Conservation (phyloP, 2,329 filamentous ascomycete genomes). For the Epichloe bromicola region DNA sequence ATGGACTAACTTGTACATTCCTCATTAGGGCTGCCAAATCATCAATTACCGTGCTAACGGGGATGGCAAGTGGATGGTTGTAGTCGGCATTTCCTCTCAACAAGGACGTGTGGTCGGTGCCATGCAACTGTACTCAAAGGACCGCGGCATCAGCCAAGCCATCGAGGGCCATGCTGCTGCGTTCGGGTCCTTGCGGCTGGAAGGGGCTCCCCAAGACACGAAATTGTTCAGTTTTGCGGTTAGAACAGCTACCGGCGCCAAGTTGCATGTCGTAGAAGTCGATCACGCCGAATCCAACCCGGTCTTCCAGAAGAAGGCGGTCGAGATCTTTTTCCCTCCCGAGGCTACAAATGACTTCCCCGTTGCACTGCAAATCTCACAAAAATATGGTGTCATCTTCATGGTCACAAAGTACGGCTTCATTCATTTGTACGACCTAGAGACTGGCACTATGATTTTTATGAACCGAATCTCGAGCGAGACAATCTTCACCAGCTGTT, state of each 20-base stretch:
- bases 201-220: constrained; percentile 74
- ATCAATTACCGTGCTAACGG: constrained; percentile 97
- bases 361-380: constrained; percentile 91
- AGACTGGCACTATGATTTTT: constrained; percentile 91
- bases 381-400: constrained; percentile 93
- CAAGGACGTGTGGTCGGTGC: constrained; percentile 87
- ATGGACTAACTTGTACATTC: constrained; percentile 3
- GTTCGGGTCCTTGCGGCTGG: constrained; percentile 79
- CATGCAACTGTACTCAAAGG: constrained; percentile 94
- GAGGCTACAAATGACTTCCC: constrained; percentile 97
- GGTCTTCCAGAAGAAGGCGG: constrained; percentile 84
- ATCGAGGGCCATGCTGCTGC: constrained; percentile 96
- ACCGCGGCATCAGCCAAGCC: constrained; percentile 91
- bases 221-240: constrained; percentile 97
- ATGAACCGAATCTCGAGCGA: constrained; percentile 99
- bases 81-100: constrained; percentile 90
- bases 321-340: constrained; percentile 94
- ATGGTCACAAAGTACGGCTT: constrained; percentile 98
- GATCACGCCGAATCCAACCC: constrained; percentile 86
- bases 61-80: constrained; percentile 96
- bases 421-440: constrained; percentile 96
- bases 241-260: constrained; percentile 75
- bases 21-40: constrained; percentile 75
- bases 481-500: constrained; percentile 90
- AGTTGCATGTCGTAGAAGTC: constrained; percentile 95